phyloP scores from a whole-genome alignment of 2,329 filamentous ascomycete species.

The Aotearoamyces nothofagi region DNA sequence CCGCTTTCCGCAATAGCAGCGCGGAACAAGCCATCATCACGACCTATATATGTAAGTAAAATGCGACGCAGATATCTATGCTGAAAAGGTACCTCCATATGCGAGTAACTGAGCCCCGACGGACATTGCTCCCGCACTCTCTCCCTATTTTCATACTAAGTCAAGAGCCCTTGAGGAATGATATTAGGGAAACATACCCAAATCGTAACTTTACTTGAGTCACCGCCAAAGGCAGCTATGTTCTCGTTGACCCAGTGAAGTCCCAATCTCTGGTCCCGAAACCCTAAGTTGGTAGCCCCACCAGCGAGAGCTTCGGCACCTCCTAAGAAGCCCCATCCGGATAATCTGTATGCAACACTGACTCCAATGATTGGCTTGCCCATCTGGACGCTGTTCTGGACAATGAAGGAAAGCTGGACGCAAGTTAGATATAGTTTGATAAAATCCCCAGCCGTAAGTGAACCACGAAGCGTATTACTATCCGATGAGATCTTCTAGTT shows the following conservation, averaged over 20 bases:
- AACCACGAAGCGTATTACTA: no score
- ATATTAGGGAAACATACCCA: constrained; percentile 24
- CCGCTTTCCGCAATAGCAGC: constrained; percentile 37
- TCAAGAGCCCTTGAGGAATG: no score
- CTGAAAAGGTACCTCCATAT: no score
- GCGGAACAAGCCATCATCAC: constrained; percentile 25
- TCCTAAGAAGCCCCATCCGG: constrained; percentile 29
- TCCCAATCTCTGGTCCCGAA: constrained; percentile 26
- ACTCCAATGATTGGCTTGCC: constrained; percentile 29
- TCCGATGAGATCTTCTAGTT: no score
- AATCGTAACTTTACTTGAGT: constrained; percentile 27
- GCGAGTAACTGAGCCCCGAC: constrained; percentile 38
- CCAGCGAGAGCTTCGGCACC: constrained; percentile 22
- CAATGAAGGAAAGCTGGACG: no score
- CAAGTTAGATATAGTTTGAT: no score
- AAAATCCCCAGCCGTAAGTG: no score
- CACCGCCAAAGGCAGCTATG: constrained; percentile 27
- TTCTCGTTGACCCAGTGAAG: constrained; percentile 28
- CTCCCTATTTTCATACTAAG: no score
- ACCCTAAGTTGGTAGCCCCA: constrained; percentile 29
- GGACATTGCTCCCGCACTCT: constrained; percentile 26
- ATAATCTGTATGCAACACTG: constrained; percentile 28
- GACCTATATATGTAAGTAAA: background rate
- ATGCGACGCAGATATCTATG: no score
- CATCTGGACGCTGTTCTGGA: constrained; percentile 23